phyloP scores from a whole-genome alignment of 2,329 filamentous ascomycete genomes.

The Phialophora chinensis region DNA sequence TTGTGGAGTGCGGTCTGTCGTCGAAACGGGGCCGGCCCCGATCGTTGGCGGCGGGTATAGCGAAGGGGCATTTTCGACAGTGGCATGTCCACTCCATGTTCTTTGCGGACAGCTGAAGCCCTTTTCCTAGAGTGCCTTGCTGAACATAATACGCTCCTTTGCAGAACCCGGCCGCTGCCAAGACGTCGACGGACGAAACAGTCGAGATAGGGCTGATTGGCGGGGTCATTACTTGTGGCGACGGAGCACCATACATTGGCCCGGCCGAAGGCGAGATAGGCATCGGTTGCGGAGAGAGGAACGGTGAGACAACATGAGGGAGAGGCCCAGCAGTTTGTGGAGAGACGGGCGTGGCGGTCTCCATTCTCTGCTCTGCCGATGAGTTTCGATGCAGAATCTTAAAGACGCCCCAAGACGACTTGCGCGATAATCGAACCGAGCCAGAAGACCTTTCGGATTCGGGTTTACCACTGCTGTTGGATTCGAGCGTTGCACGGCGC shows the following conservation, averaged over 20 bases:
- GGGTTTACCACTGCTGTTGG: conserved; percentile 2
- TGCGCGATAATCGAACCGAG: conserved; percentile 16
- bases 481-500: conserved; percentile 14
- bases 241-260: conserved; percentile 15
- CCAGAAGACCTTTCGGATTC: conserved; percentile 10
- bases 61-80: conserved; percentile 29
- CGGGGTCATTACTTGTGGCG: conserved; percentile 24
- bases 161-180: conserved; percentile 28
- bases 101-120: conserved; percentile 26
- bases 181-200: conserved; percentile 10
- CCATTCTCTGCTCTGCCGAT: conserved; percentile 14
- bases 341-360: conserved; percentile 2
- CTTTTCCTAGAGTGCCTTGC: conserved; percentile 23
- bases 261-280: conserved; percentile 18
- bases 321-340: conserved; percentile 8
- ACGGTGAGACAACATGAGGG: conserved; percentile 16
- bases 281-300: conserved; percentile 10
- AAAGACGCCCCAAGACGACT: conserved; percentile 29
- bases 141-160: conserved; percentile 29
- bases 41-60: conserved; percentile 27
- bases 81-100: conserved; percentile 30
- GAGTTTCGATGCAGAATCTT: conserved; percentile 22
- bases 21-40: conserved; percentile 29
- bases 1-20: conserved; percentile 21
- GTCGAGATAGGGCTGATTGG: conserved; percentile 28